Evolutionary conservation across 2,329 filamentous ascomycete genomes (phyloP), one percentile per base, ranked within the genome.

Genomic region (Neonectria coccinea): DNA sequence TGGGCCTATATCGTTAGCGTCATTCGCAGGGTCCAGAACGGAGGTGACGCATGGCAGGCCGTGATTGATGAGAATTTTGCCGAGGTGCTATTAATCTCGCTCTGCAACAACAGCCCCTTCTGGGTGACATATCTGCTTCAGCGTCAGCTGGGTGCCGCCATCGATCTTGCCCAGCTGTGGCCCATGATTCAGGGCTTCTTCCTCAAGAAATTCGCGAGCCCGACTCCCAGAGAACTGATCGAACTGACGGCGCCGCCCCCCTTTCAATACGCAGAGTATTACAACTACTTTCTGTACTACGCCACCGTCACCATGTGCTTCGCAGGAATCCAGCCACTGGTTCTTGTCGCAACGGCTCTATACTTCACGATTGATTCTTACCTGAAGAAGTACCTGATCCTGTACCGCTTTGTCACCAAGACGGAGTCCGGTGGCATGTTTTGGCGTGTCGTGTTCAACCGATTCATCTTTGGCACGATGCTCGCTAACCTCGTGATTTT

Each of bases 271-370:
- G 93, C 96, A 63, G 93, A 89, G 72, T 98, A 98, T 81, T 99
- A 97, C 86, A 98, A 97, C 79, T 98, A 97, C 78, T 97, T 97
- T 79, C 84, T 98, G 31, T 99, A 93, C 81, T 99, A 98, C 81
- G 85, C 92, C 25, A 97, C 95, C 0, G 92, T 98, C 33, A 91
- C 93, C 0, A 84, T 99, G 16, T 93, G 90, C 73, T 97, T 96
- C 75, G 89, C 91, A 2, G 89, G 90, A 2, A 85, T 98, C 56
- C 96, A 98, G 78, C 96, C 96, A 0, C 85, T 98, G 25, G 91
- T 96, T 2, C 85, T 99, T 8, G 89, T 92, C 0, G 92, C 97
- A 42, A 93, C 92, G 1, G 94, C 94, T 1, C 80, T 97, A 31
- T 99, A 97, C 84, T 98, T 98, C 78, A 82, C 84, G 56, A 83